Evolutionary conservation across 2,329 filamentous ascomycete genomes (phyloP).

Genomic region (Epichloe baconii): DNA sequence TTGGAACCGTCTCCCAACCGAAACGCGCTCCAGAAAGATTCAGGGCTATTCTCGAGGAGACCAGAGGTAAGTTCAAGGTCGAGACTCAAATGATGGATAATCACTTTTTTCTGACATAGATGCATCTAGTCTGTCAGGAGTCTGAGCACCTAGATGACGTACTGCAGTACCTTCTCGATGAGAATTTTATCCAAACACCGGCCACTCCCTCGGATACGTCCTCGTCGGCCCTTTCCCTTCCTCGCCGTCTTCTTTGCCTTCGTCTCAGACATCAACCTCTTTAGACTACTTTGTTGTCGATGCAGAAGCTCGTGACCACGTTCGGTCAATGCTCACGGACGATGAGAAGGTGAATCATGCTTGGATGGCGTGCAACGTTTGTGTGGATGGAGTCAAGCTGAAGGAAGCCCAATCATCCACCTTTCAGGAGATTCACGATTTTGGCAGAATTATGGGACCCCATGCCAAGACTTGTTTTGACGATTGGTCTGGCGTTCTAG

Average conservation of each 20-base stretch:
- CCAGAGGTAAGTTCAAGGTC: conserved; percentile 6
- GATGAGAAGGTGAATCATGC: conserved; percentile 11
- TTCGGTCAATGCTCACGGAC: conserved; percentile 10
- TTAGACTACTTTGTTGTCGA: conserved; percentile 15
- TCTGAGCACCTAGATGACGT: conserved; percentile 11
- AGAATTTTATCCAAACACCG: conserved; percentile 13
- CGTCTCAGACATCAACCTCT: conserved; percentile 8
- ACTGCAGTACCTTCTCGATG: conserved; percentile 13
- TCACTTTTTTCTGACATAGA: not conserved
- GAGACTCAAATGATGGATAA: not conserved
- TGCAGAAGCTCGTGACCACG: conserved; percentile 9
- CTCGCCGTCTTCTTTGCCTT: conserved; percentile 8
- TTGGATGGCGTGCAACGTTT: conserved; percentile 14
- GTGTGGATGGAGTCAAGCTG: conserved; percentile 12
- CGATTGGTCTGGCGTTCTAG: conserved; percentile 12
- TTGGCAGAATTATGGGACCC: conserved; percentile 14
- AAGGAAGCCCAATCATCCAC: conserved; percentile 10
- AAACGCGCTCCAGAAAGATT: conserved; percentile 8
- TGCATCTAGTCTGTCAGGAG: conserved; percentile 9
- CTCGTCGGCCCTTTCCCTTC: conserved; percentile 7
- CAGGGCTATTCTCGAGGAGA: conserved; percentile 7
- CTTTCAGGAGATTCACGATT: conserved; percentile 13
- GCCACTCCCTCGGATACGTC: not conserved
- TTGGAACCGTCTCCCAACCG: conserved; percentile 5
- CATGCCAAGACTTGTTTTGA: conserved; percentile 16